Evolutionary conservation across 2,329 filamentous ascomycete species (phyloP).

Genomic region (Pseudophaeomoniella oleicola): DNA sequence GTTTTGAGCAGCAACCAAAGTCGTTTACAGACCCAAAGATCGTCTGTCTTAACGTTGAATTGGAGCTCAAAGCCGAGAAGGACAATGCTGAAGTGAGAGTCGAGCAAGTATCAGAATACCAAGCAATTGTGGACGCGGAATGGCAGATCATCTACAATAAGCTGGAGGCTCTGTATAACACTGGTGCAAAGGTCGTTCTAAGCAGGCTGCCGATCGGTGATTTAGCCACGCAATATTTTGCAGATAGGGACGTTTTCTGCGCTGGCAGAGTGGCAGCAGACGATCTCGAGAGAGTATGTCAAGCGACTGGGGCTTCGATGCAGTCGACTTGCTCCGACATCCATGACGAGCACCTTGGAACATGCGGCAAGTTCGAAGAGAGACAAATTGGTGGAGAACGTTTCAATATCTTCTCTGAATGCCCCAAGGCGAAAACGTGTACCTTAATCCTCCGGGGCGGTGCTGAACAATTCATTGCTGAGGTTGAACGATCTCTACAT

Average conservation of each 20-base stretch:
- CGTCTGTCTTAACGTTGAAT: constrained; percentile 91
- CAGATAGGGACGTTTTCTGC: constrained; percentile 96
- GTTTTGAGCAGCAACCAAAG: constrained; percentile 98
- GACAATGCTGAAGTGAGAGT: constrained; percentile 97
- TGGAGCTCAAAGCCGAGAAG: constrained; percentile 97
- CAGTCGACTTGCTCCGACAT: constrained; percentile 98
- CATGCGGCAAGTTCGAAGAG: constrained; percentile 84
- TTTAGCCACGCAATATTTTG: constrained; percentile 87
- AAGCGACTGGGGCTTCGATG: constrained; percentile 80
- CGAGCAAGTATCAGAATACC: constrained; percentile 97
- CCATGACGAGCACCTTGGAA: constrained; percentile 72
- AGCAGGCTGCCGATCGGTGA: constrained; percentile 97
- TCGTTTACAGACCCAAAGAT: constrained; percentile 89
- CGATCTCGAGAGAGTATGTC: constrained; percentile 90
- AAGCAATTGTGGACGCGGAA: constrained; percentile 96
- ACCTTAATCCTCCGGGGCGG: constrained; percentile 89
- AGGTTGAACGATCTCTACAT: constrained; percentile 93
- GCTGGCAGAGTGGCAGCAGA: constrained; percentile 82
- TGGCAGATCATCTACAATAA: constrained; percentile 99
- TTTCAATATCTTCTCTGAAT: constrained; percentile 97
- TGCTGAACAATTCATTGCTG: constrained; percentile 97
- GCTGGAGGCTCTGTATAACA: constrained; percentile 86
- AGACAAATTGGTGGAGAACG: constrained; percentile 93
- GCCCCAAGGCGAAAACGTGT: constrained; percentile 90
- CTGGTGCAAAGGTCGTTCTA: constrained; percentile 90